Conservation (phyloP, 2,329 filamentous ascomycete species). For the Apiospora rasikravindrae region DNA sequence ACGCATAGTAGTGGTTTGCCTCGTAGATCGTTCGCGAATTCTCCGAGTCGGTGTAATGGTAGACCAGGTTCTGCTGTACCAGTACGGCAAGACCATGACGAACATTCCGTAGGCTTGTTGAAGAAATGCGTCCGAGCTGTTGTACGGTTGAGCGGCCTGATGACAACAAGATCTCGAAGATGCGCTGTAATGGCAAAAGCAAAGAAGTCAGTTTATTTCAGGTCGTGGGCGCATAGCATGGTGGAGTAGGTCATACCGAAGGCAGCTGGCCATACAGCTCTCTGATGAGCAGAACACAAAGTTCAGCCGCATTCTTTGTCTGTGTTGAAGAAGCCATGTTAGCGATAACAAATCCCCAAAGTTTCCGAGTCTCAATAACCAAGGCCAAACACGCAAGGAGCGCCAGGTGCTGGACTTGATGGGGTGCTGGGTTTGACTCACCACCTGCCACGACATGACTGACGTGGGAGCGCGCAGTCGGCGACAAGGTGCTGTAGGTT, state of each 20-base stretch:
- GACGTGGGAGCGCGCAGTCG: slow-evolving; percentile 18
- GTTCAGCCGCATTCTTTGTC: slow-evolving; percentile 80
- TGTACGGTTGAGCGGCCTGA: slow-evolving; percentile 77
- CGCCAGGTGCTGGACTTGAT: slow-evolving; percentile 23
- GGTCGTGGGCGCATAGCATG: slow-evolving; percentile 23
- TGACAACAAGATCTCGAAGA: slow-evolving; percentile 78
- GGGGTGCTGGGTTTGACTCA: slow-evolving; percentile 32
- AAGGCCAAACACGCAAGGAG: slow-evolving; percentile 21
- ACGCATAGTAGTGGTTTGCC: slow-evolving; percentile 79
- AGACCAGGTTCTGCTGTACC: slow-evolving; percentile 86
- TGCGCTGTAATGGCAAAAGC: slow-evolving; percentile 63
- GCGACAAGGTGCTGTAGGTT: slow-evolving; percentile 17
- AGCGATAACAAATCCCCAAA: slow-evolving; percentile 27
- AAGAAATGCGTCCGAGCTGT: slow-evolving; percentile 73
- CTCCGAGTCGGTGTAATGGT: slow-evolving; percentile 69
- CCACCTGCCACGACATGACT: slow-evolving; percentile 37
- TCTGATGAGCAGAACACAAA: slow-evolving; percentile 87
- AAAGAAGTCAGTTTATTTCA: slow-evolving; percentile 19
- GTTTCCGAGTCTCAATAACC: slow-evolving; percentile 6
- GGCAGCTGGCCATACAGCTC: slow-evolving; percentile 91
- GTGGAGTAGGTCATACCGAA: slow-evolving; percentile 63
- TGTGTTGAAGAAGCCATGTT: slow-evolving; percentile 39
- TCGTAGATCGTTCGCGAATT: slow-evolving; percentile 77
- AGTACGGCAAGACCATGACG: slow-evolving; percentile 83
- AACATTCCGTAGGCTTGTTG: slow-evolving; percentile 75